These are phyloP conservation scores for Parvularia atlantis DNA, from an alignment of 78 protist species.

Conservation along the genomic window DNA sequence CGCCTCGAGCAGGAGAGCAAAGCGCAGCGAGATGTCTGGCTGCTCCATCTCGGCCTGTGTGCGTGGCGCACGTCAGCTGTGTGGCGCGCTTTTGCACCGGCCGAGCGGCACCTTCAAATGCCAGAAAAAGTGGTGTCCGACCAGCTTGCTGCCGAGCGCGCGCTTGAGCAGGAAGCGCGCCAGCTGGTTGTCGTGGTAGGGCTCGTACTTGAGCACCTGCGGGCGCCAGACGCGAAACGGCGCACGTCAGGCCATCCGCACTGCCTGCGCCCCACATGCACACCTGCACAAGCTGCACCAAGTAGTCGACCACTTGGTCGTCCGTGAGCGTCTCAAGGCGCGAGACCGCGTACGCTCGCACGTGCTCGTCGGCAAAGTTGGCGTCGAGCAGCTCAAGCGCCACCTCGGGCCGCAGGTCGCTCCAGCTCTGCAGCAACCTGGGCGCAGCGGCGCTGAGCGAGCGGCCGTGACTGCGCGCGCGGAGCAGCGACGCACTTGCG, in stretches of 20 bases:
- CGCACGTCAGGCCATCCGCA: too few species aligned
- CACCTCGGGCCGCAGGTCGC: slow-evolving; percentile 19
- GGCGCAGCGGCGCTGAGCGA: background rate
- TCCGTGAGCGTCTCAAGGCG: slow-evolving; percentile 56
- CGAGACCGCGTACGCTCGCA: slow-evolving; percentile 64
- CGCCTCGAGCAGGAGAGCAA: slow-evolving; percentile 14
- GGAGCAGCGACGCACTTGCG: background rate
- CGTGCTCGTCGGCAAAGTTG: slow-evolving; percentile 48
- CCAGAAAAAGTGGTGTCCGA: slow-evolving; percentile 67
- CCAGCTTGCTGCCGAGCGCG: slow-evolving; percentile 17
- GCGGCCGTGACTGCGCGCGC: too few species aligned
- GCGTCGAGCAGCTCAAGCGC: slow-evolving; percentile 69
- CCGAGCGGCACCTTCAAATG: slow-evolving; percentile 7
- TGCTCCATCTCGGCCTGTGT: background rate
- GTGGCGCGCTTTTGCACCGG: background rate
- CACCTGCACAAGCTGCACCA: slow-evolving; percentile 77
- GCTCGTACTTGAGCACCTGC: slow-evolving; percentile 70
- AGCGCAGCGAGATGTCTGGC: background rate
- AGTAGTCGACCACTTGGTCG: slow-evolving; percentile 45
- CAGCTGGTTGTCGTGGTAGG: slow-evolving; percentile 50
- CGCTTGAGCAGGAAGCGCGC: slow-evolving; percentile 60
- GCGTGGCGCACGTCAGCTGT: background rate
- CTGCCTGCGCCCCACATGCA: too few species aligned
- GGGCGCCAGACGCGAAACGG: background rate
- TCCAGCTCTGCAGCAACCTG: slow-evolving; percentile 36